Evolutionary conservation across 2,329 filamentous ascomycete genomes (phyloP).

Genomic region (Cytospora chrysosperma): DNA sequence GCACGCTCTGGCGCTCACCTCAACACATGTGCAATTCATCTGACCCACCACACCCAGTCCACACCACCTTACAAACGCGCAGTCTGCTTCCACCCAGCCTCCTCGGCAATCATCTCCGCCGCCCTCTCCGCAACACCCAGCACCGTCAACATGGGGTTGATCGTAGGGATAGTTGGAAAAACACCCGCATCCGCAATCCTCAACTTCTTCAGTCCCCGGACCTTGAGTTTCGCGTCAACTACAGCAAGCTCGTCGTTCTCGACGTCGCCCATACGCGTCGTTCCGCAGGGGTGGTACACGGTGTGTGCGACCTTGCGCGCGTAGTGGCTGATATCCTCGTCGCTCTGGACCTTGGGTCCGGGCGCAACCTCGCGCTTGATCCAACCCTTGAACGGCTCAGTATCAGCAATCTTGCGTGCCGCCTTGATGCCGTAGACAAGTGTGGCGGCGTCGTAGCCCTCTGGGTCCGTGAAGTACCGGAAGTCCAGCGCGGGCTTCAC

Average conservation of each 20-base stretch:
- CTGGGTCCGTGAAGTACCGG: constrained; percentile 84
- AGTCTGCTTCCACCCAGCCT: constrained; percentile 50
- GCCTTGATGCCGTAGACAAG: constrained; percentile 75
- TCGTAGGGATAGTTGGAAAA: constrained; percentile 79
- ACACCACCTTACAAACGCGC: constrained; percentile 32
- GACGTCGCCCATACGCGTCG: constrained; percentile 85
- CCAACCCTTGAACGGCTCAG: constrained; percentile 78
- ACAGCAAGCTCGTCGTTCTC: constrained; percentile 69
- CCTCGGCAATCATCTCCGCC: constrained; percentile 78
- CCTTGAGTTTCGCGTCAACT: constrained; percentile 71
- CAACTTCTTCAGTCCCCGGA: constrained; percentile 70
- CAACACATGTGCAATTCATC: background rate
- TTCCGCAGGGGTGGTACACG: constrained; percentile 86
- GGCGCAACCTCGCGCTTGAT: constrained; percentile 80
- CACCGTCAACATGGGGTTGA: constrained; percentile 91
- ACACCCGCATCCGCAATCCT: constrained; percentile 84
- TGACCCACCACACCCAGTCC: background rate
- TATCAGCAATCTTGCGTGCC: constrained; percentile 72
- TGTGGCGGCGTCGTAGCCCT: constrained; percentile 81
- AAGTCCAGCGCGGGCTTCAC: constrained; percentile 85
- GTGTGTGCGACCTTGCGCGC: constrained; percentile 80
- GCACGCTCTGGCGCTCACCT: background rate
- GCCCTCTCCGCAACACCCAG: constrained; percentile 79
- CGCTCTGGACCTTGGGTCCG: constrained; percentile 68
- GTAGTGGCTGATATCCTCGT: constrained; percentile 80